Percentiles rank a stretch among this genome's conserved stretches.
Evolutionary conservation across 1,139 yeast genomes (phyloP).

Genomic region (Pichia norvegensis): DNA sequence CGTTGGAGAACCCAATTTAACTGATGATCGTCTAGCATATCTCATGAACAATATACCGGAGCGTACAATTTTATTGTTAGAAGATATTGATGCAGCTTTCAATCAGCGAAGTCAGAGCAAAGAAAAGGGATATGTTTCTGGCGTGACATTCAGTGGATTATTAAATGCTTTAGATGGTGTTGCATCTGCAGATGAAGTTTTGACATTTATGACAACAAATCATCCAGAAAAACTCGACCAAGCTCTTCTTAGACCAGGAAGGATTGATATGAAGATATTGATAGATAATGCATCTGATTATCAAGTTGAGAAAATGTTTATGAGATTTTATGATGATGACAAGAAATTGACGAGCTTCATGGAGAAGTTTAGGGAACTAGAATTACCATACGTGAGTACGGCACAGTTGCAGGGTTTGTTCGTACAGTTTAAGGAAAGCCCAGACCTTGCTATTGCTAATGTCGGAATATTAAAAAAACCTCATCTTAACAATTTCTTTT

Average conservation of each 20-base stretch:
- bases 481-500: constrained; percentile 27
- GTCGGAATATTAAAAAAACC: constrained; percentile 38
- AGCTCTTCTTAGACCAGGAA: constrained; percentile 83
- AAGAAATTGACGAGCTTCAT: constrained; percentile 60
- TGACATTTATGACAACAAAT: constrained; percentile 96
- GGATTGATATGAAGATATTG: constrained; percentile 78
- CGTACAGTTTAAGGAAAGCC: constrained; percentile 84
- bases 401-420: constrained; percentile 95
- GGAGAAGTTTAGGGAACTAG: constrained; percentile 40
- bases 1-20: constrained; percentile 79
- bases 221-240: constrained; percentile 91
- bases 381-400: constrained; percentile 61
- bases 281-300: constrained; percentile 78
- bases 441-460: constrained; percentile 67
- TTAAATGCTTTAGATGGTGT: constrained; percentile 95
- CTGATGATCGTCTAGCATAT: constrained; percentile 91
- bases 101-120: constrained; percentile 68
- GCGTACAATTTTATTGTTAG: constrained; percentile 73
- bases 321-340: constrained; percentile 75
- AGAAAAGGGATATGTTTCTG: constrained; percentile 66
- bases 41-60: constrained; percentile 95
- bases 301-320: constrained; percentile 78
- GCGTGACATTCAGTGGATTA: constrained; percentile 92
- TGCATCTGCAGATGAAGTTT: constrained; percentile 95
- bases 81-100: constrained; percentile 95